Percentiles rank a stretch among this genome's conserved stretches.
These are phyloP conservation scores for Dryas alaskensis DNA, from an alignment of 306 rosid genomes.

Conservation along the genomic window DNA sequence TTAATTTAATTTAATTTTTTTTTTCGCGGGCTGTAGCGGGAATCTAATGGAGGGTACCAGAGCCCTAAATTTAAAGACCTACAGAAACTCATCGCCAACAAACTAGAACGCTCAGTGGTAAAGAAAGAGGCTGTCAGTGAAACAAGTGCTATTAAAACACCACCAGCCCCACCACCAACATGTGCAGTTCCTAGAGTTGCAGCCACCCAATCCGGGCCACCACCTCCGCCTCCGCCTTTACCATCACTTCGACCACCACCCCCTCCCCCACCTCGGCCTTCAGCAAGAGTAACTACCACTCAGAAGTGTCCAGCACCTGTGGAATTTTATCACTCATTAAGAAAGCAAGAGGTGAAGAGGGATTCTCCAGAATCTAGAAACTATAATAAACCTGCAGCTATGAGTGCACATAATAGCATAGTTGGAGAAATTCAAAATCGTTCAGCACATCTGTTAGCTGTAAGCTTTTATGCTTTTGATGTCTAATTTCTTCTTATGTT, in stretches of 20 bases:
- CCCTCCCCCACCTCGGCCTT: slow-evolving; percentile 47
- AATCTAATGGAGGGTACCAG: slow-evolving; percentile 46
- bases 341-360: slow-evolving; percentile 54
- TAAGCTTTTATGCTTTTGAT: slow-evolving; percentile 39
- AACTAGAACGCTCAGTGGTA: slow-evolving; percentile 49
- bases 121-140: slow-evolving; percentile 45
- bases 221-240: slow-evolving; percentile 35
- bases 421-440: slow-evolving; percentile 96
- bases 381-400: slow-evolving; percentile 41
- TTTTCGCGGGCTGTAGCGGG: slow-evolving; percentile 45
- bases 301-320: slow-evolving; percentile 53
- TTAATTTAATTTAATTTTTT: background rate
- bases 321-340: slow-evolving; percentile 52
- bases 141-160: slow-evolving; percentile 26
- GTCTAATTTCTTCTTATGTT: slow-evolving; percentile 20
- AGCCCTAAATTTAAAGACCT: slow-evolving; percentile 62
- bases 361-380: slow-evolving; percentile 39
- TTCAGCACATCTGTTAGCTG: slow-evolving; percentile 87
- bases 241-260: slow-evolving; percentile 59
- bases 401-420: slow-evolving; percentile 77
- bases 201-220: slow-evolving; percentile 36
- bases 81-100: slow-evolving; percentile 75
- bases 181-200: slow-evolving; percentile 31
- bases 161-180: slow-evolving; percentile 29
- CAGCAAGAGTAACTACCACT: slow-evolving; percentile 36